Conservation (phyloP, 352 stramenopile species). For the Ochromonadaceae sp. region DNA sequence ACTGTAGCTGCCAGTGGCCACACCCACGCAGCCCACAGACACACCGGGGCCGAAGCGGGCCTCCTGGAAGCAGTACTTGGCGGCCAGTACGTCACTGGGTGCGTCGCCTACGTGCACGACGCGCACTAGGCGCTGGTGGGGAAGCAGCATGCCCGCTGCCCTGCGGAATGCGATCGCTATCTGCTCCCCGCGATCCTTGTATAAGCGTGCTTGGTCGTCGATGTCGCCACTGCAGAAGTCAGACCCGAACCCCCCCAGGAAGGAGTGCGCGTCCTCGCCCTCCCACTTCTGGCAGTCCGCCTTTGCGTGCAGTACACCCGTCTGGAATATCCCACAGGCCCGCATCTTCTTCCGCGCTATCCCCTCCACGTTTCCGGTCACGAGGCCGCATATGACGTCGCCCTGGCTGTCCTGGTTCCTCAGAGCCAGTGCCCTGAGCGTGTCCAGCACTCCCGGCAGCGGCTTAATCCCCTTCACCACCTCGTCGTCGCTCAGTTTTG, state of each 20-base stretch:
- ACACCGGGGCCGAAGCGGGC: neutral
- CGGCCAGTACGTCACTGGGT: constrained; percentile 36
- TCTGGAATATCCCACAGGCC: constrained; percentile 28
- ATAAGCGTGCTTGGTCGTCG: constrained; percentile 28
- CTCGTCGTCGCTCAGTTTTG: constrained; percentile 20
- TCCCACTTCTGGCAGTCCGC: constrained; percentile 19
- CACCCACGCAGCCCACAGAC: constrained; percentile 29
- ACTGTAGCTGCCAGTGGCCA: constrained; percentile 33
- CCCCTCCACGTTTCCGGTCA: constrained; percentile 36
- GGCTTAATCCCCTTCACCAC: constrained; percentile 22
- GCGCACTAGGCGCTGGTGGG: constrained; percentile 20
- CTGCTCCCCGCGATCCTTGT: constrained; percentile 36
- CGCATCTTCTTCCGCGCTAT: constrained; percentile 34
- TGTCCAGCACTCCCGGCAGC: constrained; percentile 24
- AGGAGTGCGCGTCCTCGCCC: constrained; percentile 26
- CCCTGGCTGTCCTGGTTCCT: neutral
- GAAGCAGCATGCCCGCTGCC: constrained; percentile 21
- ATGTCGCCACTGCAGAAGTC: constrained; percentile 36
- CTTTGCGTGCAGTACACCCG: constrained; percentile 26
- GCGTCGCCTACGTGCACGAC: constrained; percentile 37
- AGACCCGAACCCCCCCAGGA: constrained; percentile 36
- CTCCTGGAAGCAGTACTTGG: constrained; percentile 26
- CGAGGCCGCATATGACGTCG: constrained; percentile 29
- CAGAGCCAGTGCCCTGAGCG: constrained; percentile 21
- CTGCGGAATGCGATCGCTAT: constrained; percentile 31